Evolutionary conservation across 176 grass and related monocot species (phyloP).

Genomic region (Oryza longistaminata): DNA sequence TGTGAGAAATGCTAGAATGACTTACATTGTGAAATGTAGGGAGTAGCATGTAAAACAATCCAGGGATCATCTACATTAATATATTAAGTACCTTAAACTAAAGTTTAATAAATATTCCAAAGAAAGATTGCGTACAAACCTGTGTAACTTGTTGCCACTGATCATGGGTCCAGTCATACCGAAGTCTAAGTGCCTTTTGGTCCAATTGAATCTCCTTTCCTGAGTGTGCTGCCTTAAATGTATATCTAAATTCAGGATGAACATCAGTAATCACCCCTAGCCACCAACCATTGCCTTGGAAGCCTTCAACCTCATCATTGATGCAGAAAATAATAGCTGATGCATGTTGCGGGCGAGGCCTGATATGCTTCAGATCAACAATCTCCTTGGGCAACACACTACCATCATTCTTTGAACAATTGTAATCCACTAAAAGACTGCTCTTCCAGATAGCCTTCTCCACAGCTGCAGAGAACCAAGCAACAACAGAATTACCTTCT

Average conservation of each 20-base stretch:
- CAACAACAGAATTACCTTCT: slow-evolving; percentile 41
- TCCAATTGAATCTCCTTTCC: slow-evolving; percentile 54
- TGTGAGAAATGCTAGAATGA: too few species aligned
- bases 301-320: slow-evolving; percentile 67
- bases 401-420: slow-evolving; percentile 11
- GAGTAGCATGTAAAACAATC: background rate
- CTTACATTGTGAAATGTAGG: too few species aligned
- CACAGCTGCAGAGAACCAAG: slow-evolving; percentile 61
- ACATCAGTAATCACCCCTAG: slow-evolving; percentile 51
- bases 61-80: background rate
- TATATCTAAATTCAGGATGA: slow-evolving; percentile 37
- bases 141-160: slow-evolving; percentile 52
- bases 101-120: slow-evolving; percentile 35
- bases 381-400: slow-evolving; percentile 46
- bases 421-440: slow-evolving; percentile 62
- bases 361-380: slow-evolving; percentile 58
- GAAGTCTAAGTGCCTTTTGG: slow-evolving; percentile 55
- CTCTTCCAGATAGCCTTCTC: slow-evolving; percentile 68
- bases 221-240: slow-evolving; percentile 45
- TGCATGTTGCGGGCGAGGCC: slow-evolving; percentile 46
- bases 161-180: slow-evolving; percentile 52
- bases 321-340: slow-evolving; percentile 47
- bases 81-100: background rate
- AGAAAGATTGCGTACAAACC: slow-evolving; percentile 42
- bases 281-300: slow-evolving; percentile 63